A percentile compares a stretch with the other conserved stretches of the same genome.
Evolutionary conservation across 2,329 filamentous ascomycete species (phyloP).

Genomic region (Dactylellina drechsleri): DNA sequence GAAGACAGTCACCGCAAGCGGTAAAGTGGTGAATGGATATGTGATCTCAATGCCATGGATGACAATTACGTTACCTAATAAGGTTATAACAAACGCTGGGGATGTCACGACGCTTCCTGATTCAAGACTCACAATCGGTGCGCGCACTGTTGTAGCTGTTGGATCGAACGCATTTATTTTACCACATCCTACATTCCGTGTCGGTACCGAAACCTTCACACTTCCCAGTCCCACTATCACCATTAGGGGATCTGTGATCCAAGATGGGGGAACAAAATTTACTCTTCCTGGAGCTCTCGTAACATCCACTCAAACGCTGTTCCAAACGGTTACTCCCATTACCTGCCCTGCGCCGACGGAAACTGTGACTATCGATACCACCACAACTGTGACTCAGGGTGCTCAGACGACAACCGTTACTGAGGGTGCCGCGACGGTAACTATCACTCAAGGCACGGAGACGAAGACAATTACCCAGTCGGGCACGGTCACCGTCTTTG

Average conservation of each 20-base stretch:
- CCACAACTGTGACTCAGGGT: neutral
- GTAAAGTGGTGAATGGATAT: conserved; percentile 5
- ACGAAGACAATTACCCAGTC: conserved; percentile 7
- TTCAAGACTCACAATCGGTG: neutral
- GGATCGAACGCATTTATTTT: conserved; percentile 7
- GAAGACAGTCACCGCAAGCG: conserved; percentile 2
- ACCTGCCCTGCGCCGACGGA: neutral
- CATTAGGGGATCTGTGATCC: neutral
- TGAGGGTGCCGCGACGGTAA: neutral
- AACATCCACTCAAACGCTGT: neutral
- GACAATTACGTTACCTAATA: conserved; percentile 6
- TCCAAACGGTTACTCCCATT: neutral
- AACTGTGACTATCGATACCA: neutral
- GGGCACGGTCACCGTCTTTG: conserved; percentile 2
- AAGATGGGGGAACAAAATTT: conserved; percentile 9
- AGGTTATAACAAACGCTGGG: neutral
- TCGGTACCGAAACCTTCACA: neutral
- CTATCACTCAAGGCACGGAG: neutral
- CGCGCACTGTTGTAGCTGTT: conserved; percentile 7
- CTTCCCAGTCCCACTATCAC: neutral
- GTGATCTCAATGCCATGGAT: conserved; percentile 11
- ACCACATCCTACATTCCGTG: conserved; percentile 7
- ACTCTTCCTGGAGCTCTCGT: conserved; percentile 6
- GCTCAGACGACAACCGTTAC: neutral
- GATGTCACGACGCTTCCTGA: neutral